Evolutionary conservation across 2,329 filamentous ascomycete species (phyloP).

Genomic region (Aureobasidium sp.): DNA sequence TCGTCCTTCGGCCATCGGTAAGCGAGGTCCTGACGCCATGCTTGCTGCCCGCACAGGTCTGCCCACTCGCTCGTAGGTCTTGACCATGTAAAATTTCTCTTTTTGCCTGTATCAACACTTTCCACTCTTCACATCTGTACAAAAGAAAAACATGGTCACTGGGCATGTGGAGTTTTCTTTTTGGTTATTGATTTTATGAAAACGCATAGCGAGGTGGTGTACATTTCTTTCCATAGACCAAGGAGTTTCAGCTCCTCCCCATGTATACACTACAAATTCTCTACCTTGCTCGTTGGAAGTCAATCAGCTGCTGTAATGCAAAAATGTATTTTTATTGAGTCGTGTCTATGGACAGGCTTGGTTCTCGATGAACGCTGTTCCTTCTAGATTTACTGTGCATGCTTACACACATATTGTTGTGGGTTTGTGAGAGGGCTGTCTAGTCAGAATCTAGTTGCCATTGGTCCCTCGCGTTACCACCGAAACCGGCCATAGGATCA

Average conservation of each 20-base stretch:
- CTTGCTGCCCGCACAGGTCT: slow-evolving; percentile 5
- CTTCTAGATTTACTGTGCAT: neutral
- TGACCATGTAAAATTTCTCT: neutral
- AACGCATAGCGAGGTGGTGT: slow-evolving; percentile 3
- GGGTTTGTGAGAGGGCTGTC: too few relatives aligned
- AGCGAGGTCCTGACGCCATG: slow-evolving; percentile 17
- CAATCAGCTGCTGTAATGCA: neutral
- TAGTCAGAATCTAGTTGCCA: neutral
- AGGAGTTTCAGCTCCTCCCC: neutral
- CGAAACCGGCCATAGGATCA: neutral
- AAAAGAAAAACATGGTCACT: neutral
- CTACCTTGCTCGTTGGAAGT: neutral
- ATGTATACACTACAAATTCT: neutral
- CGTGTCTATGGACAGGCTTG: neutral
- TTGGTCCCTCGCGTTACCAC: neutral
- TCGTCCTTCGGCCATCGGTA: slow-evolving; percentile 12
- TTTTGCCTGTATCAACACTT: neutral
- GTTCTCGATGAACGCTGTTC: neutral
- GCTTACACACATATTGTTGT: too few relatives aligned
- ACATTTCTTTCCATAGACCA: neutral
- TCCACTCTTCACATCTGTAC: neutral
- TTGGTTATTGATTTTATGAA: neutral
- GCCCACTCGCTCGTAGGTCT: neutral
- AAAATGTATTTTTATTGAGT: neutral
- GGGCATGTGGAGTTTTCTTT: neutral